Conservation (phyloP, 306 rosid species). For the Citrullus amarus region DNA sequence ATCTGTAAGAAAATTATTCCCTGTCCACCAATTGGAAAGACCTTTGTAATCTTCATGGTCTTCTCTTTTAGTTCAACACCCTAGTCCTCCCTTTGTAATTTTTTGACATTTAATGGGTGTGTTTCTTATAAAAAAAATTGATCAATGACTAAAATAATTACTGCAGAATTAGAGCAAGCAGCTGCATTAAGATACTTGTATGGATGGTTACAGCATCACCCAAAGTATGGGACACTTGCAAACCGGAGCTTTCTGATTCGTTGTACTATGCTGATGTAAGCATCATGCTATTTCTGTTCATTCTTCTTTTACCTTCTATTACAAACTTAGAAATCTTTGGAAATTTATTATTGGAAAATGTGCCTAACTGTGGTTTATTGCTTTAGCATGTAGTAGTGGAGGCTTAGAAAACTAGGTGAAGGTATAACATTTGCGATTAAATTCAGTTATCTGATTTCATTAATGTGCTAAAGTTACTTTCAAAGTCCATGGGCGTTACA, state of each 20-base stretch:
- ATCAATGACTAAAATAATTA: neutral
- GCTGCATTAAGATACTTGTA: conserved; percentile 76
- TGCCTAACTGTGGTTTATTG: neutral
- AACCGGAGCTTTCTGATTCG: conserved; percentile 63
- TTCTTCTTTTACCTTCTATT: neutral
- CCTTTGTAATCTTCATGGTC: neutral
- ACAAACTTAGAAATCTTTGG: neutral
- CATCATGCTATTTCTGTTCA: conserved; percentile 11
- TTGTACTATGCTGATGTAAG: conserved; percentile 87
- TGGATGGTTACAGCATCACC: conserved; percentile 86
- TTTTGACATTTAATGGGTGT: neutral
- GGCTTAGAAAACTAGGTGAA: neutral
- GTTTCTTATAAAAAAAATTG: neutral
- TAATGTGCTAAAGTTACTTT: neutral
- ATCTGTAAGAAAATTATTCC: neutral
- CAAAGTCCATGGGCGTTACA: neutral
- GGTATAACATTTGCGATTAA: neutral
- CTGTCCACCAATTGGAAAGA: neutral
- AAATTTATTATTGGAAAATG: neutral
- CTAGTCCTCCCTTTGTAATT: neutral
- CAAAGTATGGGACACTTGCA: conserved; percentile 72
- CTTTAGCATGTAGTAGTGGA: neutral
- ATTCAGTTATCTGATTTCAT: neutral
- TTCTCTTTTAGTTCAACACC: neutral
- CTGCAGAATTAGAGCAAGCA: conserved; percentile 84